Base-by-base conservation (phyloP, 2,329 filamentous ascomycete genomes). In the Cladosporium sp. region DNA sequence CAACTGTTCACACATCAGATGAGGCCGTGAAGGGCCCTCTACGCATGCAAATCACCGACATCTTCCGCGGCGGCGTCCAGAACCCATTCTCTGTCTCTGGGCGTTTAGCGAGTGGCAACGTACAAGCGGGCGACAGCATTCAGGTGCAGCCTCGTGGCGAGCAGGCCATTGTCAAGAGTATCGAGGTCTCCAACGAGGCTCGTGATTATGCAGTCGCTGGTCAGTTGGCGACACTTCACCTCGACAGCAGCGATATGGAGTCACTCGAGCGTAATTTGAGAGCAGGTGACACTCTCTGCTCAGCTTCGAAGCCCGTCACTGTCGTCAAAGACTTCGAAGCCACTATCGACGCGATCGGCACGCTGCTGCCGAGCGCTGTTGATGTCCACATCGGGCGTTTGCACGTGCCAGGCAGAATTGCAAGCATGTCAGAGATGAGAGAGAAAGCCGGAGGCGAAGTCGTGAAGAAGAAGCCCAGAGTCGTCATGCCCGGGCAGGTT, bases 121-220 rank as follows among this genome's bases (percentile, higher is more conserved):
- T 97, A 1, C 96, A 99, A 78, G 82, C 90, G 18, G 95, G 94
- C 26, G 95, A 99, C 73, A 85, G 85, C 1, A 81, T 98, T 15
- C 76, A 93, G 5, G 86, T 92, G 2, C 90, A 96, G 77, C 95
- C 95, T 0, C 91, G 91, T 64, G 89, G 88, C 28, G 91, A 97
- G 75, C 89, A 86, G 44, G 93, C 92, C 1, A 88, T 87, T 60
- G 86, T 98, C 77, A 96, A 94, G 76, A 90, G 87, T 3, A 83
- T 99, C 58, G 89, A 95, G 76, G 85, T 93, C 11, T 90, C 94
- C 75, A 85, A 87, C 26, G 86, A 91, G 60, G 80, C 86, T 0
- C 86, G 85, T 14, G 93, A 97, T 67, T 99, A 93, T 92, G 92
- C 92, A 0, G 93, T 97, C 15, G 93, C 94, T 0, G 94, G 94